phyloP scores from a whole-genome alignment of 2,329 filamentous ascomycete species.

The Onygena corvina region DNA sequence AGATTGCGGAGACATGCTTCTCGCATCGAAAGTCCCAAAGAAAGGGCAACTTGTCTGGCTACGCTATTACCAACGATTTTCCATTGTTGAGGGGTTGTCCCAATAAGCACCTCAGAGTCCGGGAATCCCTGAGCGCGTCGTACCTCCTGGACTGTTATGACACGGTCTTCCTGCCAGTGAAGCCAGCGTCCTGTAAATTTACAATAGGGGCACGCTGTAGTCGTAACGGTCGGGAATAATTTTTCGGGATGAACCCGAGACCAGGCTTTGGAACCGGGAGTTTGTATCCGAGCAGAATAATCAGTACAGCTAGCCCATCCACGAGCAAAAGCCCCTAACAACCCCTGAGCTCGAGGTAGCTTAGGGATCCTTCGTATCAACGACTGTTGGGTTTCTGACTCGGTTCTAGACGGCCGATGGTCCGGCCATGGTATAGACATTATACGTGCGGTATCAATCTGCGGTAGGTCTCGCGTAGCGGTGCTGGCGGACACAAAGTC shows the following conservation, averaged over 20 bases:
- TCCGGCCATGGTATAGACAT: constrained; percentile 56
- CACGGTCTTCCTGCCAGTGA: constrained; percentile 55
- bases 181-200: constrained; percentile 43
- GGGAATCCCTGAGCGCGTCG: constrained; percentile 57
- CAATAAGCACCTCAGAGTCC: constrained; percentile 59
- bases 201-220: constrained; percentile 41
- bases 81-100: constrained; percentile 44
- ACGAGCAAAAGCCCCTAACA: constrained; percentile 14
- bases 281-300: constrained; percentile 12
- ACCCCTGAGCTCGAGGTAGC: constrained; percentile 26
- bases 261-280: constrained; percentile 9
- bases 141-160: constrained; percentile 54
- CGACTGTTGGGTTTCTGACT: constrained; percentile 31
- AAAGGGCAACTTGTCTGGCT: constrained; percentile 53
- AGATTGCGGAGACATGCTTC: constrained; percentile 39
- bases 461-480: constrained; percentile 50
- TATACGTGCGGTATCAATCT: constrained; percentile 49
- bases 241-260: constrained; percentile 30
- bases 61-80: constrained; percentile 67
- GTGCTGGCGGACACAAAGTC: constrained; percentile 42
- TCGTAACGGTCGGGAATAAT: constrained; percentile 54
- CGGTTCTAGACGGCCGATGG: constrained; percentile 44
- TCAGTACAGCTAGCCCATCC: constrained; percentile 17
- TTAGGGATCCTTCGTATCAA: constrained; percentile 50
- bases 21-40: constrained; percentile 51